phyloP scores from a whole-genome alignment of 83 land plant species.

The Picea abies region DNA sequence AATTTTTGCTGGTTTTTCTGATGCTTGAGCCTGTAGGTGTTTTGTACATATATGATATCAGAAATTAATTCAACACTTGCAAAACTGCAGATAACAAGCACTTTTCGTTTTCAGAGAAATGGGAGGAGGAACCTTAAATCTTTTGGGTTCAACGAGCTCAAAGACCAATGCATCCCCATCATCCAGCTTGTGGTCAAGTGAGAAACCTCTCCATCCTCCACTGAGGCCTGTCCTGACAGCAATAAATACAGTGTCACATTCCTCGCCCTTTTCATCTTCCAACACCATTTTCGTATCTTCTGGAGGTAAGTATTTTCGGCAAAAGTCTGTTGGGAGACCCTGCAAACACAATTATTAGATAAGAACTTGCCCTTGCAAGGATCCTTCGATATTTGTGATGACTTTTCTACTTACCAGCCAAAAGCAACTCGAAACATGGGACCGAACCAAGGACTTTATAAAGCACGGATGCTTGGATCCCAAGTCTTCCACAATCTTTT shows the following conservation, averaged over 20 bases:
- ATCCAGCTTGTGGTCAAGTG: slow-evolving; percentile 62
- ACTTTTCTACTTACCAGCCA: slow-evolving; percentile 54
- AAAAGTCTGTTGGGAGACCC: slow-evolving; percentile 71
- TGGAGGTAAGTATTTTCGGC: slow-evolving; percentile 53
- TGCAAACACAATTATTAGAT: slow-evolving; percentile 13
- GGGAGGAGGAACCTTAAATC: slow-evolving; percentile 57
- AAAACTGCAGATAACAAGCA: no score
- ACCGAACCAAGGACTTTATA: slow-evolving; percentile 65
- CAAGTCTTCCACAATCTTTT: slow-evolving; percentile 30
- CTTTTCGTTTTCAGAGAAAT: background rate
- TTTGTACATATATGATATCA: no score
- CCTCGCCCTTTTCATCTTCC: slow-evolving; percentile 63
- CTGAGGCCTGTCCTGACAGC: slow-evolving; percentile 70
- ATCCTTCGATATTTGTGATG: background rate
- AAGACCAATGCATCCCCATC: slow-evolving; percentile 82
- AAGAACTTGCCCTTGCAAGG: background rate
- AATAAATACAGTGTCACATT: slow-evolving; percentile 66
- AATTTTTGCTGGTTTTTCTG: no score
- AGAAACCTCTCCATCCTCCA: slow-evolving; percentile 85
- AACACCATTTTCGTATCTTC: slow-evolving; percentile 43
- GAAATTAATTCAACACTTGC: no score
- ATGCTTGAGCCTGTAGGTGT: no score
- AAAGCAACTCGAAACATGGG: slow-evolving; percentile 68
- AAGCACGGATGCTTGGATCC: slow-evolving; percentile 45
- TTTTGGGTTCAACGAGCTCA: slow-evolving; percentile 50